phyloP scores from a whole-genome alignment of 768 basidiomycete genomes.

The Podaxis carcinomalis region DNA sequence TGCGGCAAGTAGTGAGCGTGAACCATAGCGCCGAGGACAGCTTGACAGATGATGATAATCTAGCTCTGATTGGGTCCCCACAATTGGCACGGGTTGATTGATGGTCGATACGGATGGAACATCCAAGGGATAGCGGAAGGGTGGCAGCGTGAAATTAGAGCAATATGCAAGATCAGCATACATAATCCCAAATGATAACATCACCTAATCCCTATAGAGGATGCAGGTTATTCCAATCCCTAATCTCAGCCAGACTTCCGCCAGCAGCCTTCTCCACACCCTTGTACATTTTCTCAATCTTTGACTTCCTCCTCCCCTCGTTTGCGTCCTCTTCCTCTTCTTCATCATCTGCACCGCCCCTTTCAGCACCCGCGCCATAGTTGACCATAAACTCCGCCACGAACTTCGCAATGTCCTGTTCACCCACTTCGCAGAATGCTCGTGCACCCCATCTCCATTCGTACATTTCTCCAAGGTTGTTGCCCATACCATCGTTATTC shows the following conservation, averaged over 20 bases:
- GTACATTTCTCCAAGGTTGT: conserved; percentile 32
- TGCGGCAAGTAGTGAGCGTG: too few species aligned
- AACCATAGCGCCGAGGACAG: too few species aligned
- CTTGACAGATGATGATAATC: too few species aligned
- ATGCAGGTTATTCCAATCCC: conserved; percentile 7
- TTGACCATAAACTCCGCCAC: conserved; percentile 77
- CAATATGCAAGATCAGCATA: too few species aligned
- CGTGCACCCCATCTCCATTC: conserved; percentile 90
- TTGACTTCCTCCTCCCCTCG: conserved; percentile 26
- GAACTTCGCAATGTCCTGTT: conserved; percentile 68
- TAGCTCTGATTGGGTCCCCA: too few species aligned
- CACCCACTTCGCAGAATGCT: conserved; percentile 80
- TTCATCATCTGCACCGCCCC: conserved; percentile 29
- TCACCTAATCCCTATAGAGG: not conserved
- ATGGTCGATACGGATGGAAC: too few species aligned
- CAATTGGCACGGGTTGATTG: too few species aligned
- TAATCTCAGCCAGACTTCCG: conserved; percentile 43
- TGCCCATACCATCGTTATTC: conserved; percentile 26
- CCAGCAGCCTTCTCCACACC: conserved; percentile 66
- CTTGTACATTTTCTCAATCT: conserved; percentile 41
- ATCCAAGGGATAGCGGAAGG: too few species aligned
- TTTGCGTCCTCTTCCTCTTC: conserved; percentile 30
- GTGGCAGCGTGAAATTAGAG: too few species aligned
- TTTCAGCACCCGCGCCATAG: conserved; percentile 18
- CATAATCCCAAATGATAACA: not conserved